Evolutionary conservation across 2,329 filamentous ascomycete genomes (phyloP).

Genomic region (Penicillium crustosum): DNA sequence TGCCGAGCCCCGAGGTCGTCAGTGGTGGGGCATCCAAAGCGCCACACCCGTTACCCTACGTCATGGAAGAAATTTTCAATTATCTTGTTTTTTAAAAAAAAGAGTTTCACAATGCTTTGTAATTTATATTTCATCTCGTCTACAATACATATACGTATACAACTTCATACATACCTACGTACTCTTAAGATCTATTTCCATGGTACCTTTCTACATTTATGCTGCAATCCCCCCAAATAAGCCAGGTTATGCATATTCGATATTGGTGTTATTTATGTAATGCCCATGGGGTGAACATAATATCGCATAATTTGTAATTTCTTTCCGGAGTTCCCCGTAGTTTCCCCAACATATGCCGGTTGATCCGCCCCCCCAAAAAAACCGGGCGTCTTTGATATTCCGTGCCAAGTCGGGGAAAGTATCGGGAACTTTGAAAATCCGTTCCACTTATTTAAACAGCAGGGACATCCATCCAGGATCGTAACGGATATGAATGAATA

Average conservation of each 20-base stretch:
- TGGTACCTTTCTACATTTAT: not conserved
- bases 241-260: no score
- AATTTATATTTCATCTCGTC: not conserved
- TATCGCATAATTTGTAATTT: not conserved
- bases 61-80: constrained; percentile 1
- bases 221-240: no score
- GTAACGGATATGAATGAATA: no score
- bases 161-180: no score
- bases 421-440: not conserved
- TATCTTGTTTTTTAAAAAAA: not conserved
- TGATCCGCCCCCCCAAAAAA: not conserved
- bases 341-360: not conserved
- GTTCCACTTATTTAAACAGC: no score
- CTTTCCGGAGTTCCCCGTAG: not conserved
- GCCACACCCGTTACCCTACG: constrained; percentile 8
- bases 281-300: not conserved
- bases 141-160: no score
- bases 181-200: not conserved
- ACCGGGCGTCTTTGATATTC: not conserved
- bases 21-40: not conserved
- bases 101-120: not conserved
- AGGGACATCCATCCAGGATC: no score
- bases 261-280: no score
- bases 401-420: constrained; percentile 3
- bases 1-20: constrained; percentile 1